phyloP scores from a whole-genome alignment of 1,284 basidiomycete species.

The Pseudozyma hubeiensis region DNA sequence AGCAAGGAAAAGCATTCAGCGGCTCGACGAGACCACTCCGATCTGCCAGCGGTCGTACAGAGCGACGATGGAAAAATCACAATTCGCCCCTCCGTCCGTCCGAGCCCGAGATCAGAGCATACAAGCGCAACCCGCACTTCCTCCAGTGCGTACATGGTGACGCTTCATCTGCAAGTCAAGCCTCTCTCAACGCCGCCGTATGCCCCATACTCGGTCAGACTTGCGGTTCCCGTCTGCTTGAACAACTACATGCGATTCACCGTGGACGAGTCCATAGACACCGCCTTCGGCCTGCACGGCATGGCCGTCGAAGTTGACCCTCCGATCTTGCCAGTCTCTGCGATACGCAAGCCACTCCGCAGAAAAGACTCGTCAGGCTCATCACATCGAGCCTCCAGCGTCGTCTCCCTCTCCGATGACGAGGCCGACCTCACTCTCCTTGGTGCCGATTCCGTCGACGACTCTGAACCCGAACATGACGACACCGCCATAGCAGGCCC shows the following conservation, averaged over 20 bases:
- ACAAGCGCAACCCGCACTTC: background rate
- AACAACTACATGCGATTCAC: conserved; percentile 46
- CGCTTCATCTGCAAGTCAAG: conserved; percentile 16
- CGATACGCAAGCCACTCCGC: conserved; percentile 2
- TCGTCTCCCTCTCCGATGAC: conserved; percentile 16
- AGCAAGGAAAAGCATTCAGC: background rate
- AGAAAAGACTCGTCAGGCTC: conserved; percentile 10
- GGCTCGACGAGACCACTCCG: background rate
- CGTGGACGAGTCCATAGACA: conserved; percentile 36
- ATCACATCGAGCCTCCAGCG: conserved; percentile 12
- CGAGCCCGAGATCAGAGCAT: conserved; percentile 21
- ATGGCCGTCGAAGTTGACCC: conserved; percentile 46
- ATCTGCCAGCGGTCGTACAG: conserved; percentile 13
- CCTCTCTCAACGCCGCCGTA: conserved; percentile 22
- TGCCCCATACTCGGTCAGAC: conserved; percentile 21
- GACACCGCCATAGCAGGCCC: conserved; percentile 35
- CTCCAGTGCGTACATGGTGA: conserved; percentile 28
- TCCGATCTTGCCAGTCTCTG: conserved; percentile 21
- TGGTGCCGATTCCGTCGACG: conserved; percentile 15
- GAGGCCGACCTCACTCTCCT: conserved; percentile 34
- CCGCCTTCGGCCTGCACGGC: conserved; percentile 7
- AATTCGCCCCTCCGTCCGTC: conserved; percentile 3
- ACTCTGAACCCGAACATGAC: conserved; percentile 19
- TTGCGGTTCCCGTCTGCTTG: conserved; percentile 32
- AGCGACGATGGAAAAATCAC: conserved; percentile 13